Percentiles rank a stretch among this genome's conserved stretches.
phyloP scores from a whole-genome alignment of 208 protist genomes.

The Sergeia podlipaevii region DNA sequence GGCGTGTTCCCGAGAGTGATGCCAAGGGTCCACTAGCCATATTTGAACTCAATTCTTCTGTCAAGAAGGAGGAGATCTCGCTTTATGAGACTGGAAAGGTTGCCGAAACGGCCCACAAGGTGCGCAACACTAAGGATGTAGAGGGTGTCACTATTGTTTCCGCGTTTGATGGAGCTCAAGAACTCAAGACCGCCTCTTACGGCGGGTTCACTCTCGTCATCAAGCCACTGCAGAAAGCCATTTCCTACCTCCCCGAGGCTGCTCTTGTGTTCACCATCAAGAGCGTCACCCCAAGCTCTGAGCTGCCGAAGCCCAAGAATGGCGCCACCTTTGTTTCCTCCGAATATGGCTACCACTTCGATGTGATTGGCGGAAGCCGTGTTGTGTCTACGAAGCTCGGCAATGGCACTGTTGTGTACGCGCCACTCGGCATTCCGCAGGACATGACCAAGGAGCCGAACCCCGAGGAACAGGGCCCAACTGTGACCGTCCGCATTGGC shows the following conservation, averaged over 20 bases:
- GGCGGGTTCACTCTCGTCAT: conserved; percentile 49
- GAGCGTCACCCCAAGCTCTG: conserved; percentile 32
- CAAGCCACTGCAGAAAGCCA: conserved; percentile 53
- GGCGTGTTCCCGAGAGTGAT: conserved; percentile 16
- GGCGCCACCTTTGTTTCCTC: conserved; percentile 41
- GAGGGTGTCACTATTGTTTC: conserved; percentile 49
- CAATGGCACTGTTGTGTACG: conserved; percentile 63
- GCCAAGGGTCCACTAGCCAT: conserved; percentile 17
- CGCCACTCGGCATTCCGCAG: conserved; percentile 41
- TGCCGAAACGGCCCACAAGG: conserved; percentile 26
- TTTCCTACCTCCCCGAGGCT: conserved; percentile 44
- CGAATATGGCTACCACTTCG: conserved; percentile 61
- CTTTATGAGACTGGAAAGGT: conserved; percentile 39
- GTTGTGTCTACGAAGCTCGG: conserved; percentile 66
- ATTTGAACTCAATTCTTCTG: conserved; percentile 39
- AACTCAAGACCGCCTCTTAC: conserved; percentile 48
- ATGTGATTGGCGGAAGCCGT: conserved; percentile 41
- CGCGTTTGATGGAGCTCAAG: conserved; percentile 42
- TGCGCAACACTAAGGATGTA: conserved; percentile 34
- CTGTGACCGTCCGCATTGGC: conserved; percentile 67
- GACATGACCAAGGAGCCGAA: conserved; percentile 21
- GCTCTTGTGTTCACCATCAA: conserved; percentile 33
- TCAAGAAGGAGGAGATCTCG: conserved; percentile 57
- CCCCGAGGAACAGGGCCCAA: conserved; percentile 47
- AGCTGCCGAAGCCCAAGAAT: conserved; percentile 26